These are phyloP conservation scores for Gynandropsis gynandra DNA, from an alignment of 345 rosid genomes.

Conservation along the genomic window DNA sequence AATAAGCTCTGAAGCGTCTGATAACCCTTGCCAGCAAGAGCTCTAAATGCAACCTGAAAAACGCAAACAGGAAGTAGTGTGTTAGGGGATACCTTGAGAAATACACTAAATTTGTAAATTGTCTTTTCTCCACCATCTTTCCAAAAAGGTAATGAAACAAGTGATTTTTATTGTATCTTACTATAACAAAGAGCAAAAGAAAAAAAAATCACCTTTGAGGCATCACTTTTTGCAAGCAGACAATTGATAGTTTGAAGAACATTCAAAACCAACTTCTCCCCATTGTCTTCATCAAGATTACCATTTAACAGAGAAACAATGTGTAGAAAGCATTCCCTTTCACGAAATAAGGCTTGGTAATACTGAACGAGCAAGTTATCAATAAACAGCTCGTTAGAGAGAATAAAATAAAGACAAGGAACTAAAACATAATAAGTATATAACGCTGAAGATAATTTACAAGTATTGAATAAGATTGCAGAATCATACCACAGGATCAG, in stretches of 20 bases:
- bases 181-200: slow-evolving; percentile 12
- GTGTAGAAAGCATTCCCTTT: slow-evolving; percentile 91
- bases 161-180: neutral
- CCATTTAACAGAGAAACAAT: slow-evolving; percentile 89
- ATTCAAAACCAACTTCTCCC: slow-evolving; percentile 81
- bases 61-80: slow-evolving; percentile 12
- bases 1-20: slow-evolving; percentile 85
- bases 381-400: slow-evolving; percentile 21
- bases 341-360: slow-evolving; percentile 79
- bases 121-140: slow-evolving; percentile 12
- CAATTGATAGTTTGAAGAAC: slow-evolving; percentile 80
- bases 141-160: slow-evolving; percentile 14
- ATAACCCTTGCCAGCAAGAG: slow-evolving; percentile 90
- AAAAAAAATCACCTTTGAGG: slow-evolving; percentile 61
- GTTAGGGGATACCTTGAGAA: slow-evolving; percentile 8
- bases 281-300: slow-evolving; percentile 59
- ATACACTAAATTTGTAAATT: slow-evolving; percentile 8
- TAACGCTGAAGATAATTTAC: slow-evolving; percentile 7
- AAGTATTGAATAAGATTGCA: slow-evolving; percentile 7
- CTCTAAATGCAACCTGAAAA: slow-evolving; percentile 73
- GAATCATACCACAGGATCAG: slow-evolving; percentile 49
- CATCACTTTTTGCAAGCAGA: slow-evolving; percentile 73
- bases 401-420: slow-evolving; percentile 13
- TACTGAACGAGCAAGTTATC: slow-evolving; percentile 45
- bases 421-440: slow-evolving; percentile 9